phyloP scores from a whole-genome alignment of 2,329 filamentous ascomycete species.

The Simplicillium aogashimaense region DNA sequence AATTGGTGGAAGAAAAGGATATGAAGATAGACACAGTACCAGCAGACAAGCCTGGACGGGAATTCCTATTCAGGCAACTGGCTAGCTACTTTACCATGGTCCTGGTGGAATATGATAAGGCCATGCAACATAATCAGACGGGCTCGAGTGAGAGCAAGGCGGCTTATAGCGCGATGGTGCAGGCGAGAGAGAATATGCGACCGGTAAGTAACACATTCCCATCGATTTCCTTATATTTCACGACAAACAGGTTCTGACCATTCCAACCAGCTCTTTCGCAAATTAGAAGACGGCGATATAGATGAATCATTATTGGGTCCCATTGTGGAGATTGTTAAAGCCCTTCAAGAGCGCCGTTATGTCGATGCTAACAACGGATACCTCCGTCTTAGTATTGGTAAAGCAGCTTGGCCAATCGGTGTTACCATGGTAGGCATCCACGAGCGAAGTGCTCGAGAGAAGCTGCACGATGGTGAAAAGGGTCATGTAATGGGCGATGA shows the following conservation, averaged over 20 bases:
- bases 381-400: constrained; percentile 83
- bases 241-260: neutral
- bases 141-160: constrained; percentile 70
- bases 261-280: constrained; percentile 59
- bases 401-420: constrained; percentile 96
- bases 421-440: constrained; percentile 99
- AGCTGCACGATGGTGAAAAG: constrained; percentile 77
- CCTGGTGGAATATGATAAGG: constrained; percentile 75
- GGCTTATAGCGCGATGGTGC: constrained; percentile 76
- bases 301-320: constrained; percentile 72
- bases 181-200: constrained; percentile 77
- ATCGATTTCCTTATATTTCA: neutral
- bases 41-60: constrained; percentile 52
- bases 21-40: constrained; percentile 70
- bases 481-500: constrained; percentile 98
- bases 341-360: constrained; percentile 82
- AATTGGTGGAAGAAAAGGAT: constrained; percentile 70
- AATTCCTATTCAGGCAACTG: constrained; percentile 76
- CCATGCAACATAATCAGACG: constrained; percentile 55
- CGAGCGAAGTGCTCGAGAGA: constrained; percentile 90
- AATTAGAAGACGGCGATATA: constrained; percentile 72
- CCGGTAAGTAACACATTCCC: constrained; percentile 39
- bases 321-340: constrained; percentile 83
- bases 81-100: constrained; percentile 96
- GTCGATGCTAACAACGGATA: constrained; percentile 97